These are phyloP conservation scores for Scutellaria barbata DNA, from an alignment of 257 asterid species.

Conservation along the genomic window DNA sequence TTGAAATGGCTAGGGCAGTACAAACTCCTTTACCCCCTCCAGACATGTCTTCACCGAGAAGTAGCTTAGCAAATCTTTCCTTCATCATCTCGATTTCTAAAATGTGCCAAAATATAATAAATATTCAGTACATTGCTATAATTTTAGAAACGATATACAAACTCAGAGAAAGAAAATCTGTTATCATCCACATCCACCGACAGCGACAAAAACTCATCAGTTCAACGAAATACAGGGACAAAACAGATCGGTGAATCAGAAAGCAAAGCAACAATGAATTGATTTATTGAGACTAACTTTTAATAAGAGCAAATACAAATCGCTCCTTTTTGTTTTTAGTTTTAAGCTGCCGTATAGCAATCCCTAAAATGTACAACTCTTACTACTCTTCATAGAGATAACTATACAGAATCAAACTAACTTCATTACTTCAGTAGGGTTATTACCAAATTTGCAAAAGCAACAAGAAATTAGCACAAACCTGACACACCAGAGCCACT, in stretches of 20 bases:
- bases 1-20: conserved; percentile 93
- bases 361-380: neutral
- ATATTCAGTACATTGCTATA: neutral
- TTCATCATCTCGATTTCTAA: conserved; percentile 89
- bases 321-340: neutral
- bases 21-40: conserved; percentile 99
- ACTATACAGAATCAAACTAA: conserved; percentile 3
- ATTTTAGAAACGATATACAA: conserved; percentile 5
- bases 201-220: neutral
- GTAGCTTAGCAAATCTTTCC: conserved; percentile 90
- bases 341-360: conserved; percentile 14
- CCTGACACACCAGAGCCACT: conserved; percentile 74
- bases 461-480: conserved; percentile 35
- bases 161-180: neutral
- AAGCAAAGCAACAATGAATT: conserved; percentile 16
- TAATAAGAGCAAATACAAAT: neutral
- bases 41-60: conserved; percentile 99
- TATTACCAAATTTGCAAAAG: neutral
- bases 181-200: neutral
- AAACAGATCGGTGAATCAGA: conserved; percentile 26
- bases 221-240: conserved; percentile 6
- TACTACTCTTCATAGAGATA: neutral
- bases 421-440: neutral
- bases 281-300: neutral
- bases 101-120: conserved; percentile 9